Evolutionary conservation across 2,329 filamentous ascomycete species (phyloP), one percentile per base, ranked within the genome.

Genomic region (Ceratocystis destructans): DNA sequence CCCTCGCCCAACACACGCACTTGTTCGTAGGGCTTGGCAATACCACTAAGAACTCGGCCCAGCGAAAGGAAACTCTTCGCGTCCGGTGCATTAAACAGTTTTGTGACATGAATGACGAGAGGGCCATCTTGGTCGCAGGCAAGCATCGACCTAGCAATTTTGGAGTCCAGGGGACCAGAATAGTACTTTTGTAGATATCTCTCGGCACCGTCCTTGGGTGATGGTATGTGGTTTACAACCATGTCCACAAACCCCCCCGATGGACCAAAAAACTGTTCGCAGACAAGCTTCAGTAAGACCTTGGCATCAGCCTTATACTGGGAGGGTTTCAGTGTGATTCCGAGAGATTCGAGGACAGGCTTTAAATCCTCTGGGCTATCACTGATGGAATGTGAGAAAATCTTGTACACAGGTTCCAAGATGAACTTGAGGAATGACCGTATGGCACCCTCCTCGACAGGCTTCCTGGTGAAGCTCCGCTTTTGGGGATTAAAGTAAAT

Each of bases 391-490:
- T 96, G 90, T 17, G 91, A 93, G 75, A 93, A 97, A 53, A 99
- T 82, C 76, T 99, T 99, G 82, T 99, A 99, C 71, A 99, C 91
- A 20, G 94, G 94, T 74, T 99, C 94, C 61, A 99, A 80, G 33
- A 99, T 83, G 74, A 97, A 99, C 75, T 96, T 87, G 66, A 97
- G 88, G 74, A 99, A 99, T 0, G 90, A 89, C 66, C 94, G 82
- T 75, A 88, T 89, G 4, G 92, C 86, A 12, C 83, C 80, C 69
- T 93, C 87, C 72, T 97, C 93, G 25, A 89, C 77, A 0, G 86
- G 84, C 74, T 96, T 97, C 69, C 94, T 84, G 64, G 90, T 96
- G 72, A 99, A 99, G 66, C 89, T 93, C 69, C 93, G 87, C 76
- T 90, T 96, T 71, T 80, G 82, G 0, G 93, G 90, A 73, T 97